Conservation (phyloP, 306 rosid genomes). For the Cotoneaster glaucophyllus region DNA sequence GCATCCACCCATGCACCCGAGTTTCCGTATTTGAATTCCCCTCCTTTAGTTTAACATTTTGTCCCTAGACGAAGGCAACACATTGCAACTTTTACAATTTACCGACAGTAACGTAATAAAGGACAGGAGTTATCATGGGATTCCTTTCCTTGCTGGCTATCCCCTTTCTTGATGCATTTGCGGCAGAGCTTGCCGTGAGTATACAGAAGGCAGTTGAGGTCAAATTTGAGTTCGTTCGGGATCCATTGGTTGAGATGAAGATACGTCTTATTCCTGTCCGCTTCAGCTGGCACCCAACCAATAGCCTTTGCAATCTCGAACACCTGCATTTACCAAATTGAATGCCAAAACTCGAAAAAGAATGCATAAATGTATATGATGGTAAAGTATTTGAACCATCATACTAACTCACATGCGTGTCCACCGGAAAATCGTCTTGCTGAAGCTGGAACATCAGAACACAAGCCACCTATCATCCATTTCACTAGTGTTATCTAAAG, state of each 20-base stretch:
- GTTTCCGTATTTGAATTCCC: no score
- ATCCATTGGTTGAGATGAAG: conserved; percentile 81
- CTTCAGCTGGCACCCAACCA: conserved; percentile 75
- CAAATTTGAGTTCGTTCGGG: conserved; percentile 77
- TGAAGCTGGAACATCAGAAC: conserved; percentile 67
- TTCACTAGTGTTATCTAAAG: background rate
- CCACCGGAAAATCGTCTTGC: conserved; percentile 94
- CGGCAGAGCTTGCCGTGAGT: conserved; percentile 85
- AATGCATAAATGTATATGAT: background rate
- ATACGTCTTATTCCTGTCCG: conserved; percentile 77
- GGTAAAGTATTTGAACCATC: conserved; percentile 5
- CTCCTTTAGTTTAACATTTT: background rate
- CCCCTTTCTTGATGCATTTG: conserved; percentile 53
- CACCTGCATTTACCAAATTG: conserved; percentile 36
- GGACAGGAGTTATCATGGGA: conserved; percentile 46
- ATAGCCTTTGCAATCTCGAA: conserved; percentile 78
- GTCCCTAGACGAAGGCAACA: background rate
- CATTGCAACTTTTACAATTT: background rate
- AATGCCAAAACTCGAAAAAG: background rate
- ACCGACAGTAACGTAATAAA: conserved; percentile 32
- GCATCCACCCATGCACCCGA: no score
- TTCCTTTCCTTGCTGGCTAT: conserved; percentile 32
- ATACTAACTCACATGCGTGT: conserved; percentile 68
- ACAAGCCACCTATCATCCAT: conserved; percentile 40
- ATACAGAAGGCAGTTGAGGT: conserved; percentile 75